Evolutionary conservation across 2,329 filamentous ascomycete genomes (phyloP).

Genomic region (Neodidymelliopsis sp.): DNA sequence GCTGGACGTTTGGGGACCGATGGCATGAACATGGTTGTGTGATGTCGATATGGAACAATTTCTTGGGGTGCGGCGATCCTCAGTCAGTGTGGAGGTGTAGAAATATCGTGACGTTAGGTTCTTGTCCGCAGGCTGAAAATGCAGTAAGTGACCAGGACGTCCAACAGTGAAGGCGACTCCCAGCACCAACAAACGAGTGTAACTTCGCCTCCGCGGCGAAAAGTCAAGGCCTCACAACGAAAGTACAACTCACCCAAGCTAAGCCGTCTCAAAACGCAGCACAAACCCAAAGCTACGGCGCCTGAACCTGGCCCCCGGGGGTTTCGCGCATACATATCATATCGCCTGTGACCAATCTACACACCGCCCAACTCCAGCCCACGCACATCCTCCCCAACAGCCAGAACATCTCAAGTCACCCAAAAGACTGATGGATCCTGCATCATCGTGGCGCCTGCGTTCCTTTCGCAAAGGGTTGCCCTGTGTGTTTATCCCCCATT

Average conservation of each 20-base stretch:
- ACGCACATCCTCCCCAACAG: too few relatives aligned
- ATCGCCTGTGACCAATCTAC: not conserved
- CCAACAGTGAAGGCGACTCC: too few relatives aligned
- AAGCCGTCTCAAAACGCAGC: slow-evolving; percentile 4
- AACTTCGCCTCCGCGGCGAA: too few relatives aligned
- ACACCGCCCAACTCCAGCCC: not conserved
- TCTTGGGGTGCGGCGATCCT: not conserved
- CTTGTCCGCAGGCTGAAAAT: too few relatives aligned
- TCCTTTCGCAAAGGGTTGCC: not conserved
- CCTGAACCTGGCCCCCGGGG: too few relatives aligned
- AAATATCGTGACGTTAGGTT: too few relatives aligned
- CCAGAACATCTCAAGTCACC: not conserved
- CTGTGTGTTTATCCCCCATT: too few relatives aligned
- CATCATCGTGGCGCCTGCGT: slow-evolving; percentile 2
- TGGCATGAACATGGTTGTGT: slow-evolving; percentile 8
- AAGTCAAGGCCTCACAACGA: not conserved
- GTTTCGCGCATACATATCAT: not conserved
- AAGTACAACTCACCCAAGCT: too few relatives aligned
- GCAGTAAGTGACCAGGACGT: too few relatives aligned
- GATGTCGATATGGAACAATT: not conserved
- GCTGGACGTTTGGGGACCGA: slow-evolving; percentile 12
- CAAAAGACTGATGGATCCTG: not conserved
- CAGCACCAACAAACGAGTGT: too few relatives aligned
- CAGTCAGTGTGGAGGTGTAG: too few relatives aligned
- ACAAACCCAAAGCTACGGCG: slow-evolving; percentile 2